Conservation (phyloP, 352 stramenopile genomes). For the Pythium biforme region DNA sequence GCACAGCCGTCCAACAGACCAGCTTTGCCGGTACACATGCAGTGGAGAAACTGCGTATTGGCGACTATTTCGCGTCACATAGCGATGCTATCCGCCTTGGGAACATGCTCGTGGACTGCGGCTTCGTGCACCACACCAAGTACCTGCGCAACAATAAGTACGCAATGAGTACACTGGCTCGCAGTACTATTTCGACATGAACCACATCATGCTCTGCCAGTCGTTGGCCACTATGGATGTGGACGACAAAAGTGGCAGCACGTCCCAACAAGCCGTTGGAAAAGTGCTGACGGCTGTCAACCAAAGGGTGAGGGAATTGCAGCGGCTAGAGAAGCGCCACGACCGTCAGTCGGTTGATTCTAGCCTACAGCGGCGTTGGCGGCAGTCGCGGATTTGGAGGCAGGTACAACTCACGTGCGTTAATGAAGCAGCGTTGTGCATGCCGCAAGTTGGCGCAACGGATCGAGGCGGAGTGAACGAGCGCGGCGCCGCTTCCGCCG, state of each 20-base stretch:
- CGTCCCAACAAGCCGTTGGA: too few species aligned
- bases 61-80: slow-evolving; percentile 2
- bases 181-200: slow-evolving; percentile 35
- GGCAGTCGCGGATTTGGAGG: not conserved
- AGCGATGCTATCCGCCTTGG: slow-evolving; percentile 33
- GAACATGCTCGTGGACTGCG: slow-evolving; percentile 37
- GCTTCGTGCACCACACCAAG: slow-evolving; percentile 35
- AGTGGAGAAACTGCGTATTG: slow-evolving; percentile 19
- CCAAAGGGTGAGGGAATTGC: too few species aligned
- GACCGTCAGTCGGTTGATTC: not conserved
- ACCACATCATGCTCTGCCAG: slow-evolving; percentile 19
- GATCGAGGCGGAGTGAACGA: slow-evolving; percentile 7
- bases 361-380: too few species aligned
- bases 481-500: slow-evolving; percentile 15
- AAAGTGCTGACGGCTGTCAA: too few species aligned
- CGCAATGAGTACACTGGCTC: slow-evolving; percentile 24
- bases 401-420: not conserved
- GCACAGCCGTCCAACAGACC: not conserved
- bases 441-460: slow-evolving; percentile 30
- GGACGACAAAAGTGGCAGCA: too few species aligned
- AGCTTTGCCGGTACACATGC: slow-evolving; percentile 27
- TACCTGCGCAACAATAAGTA: too few species aligned
- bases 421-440: slow-evolving; percentile 6
- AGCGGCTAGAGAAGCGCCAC: too few species aligned
- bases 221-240: too few species aligned